phyloP scores from a whole-genome alignment of 371 early-diverging fungal species.

The Mortierella sp. region DNA sequence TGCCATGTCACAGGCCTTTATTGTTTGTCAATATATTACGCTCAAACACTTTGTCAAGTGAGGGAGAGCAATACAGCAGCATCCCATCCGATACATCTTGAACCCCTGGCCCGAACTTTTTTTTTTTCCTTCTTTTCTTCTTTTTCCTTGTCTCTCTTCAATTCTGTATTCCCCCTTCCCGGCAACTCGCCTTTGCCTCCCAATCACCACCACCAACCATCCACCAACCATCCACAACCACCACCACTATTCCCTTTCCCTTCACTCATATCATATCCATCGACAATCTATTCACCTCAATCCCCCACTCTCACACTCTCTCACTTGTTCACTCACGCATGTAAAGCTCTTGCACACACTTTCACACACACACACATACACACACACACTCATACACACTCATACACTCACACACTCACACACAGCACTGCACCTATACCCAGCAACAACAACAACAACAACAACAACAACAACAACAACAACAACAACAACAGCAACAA shows the following conservation, averaged over 20 bases:
- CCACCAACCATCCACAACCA: too few relatives aligned
- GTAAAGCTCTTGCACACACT: too few relatives aligned
- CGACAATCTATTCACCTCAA: neutral
- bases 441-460: neutral
- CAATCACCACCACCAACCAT: neutral
- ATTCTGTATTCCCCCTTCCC: slow-evolving; percentile 14
- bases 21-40: neutral
- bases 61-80: neutral
- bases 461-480: neutral
- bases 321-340: neutral
- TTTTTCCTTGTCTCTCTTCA: slow-evolving; percentile 8
- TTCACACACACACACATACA: neutral
- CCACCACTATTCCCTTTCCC: neutral
- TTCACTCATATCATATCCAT: neutral
- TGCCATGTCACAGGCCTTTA: slow-evolving; percentile 1
- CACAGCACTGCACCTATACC: neutral
- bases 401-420: neutral
- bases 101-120: neutral
- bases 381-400: neutral
- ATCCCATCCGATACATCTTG: neutral
- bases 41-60: neutral
- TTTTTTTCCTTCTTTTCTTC: slow-evolving; percentile 2
- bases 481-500: neutral
- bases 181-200: slow-evolving; percentile 14
- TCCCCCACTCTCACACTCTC: slow-evolving; percentile 3